A percentile compares a stretch with the other conserved stretches of the same genome.
These are phyloP conservation scores for Talaromyces nanjingensis DNA, from an alignment of 495 filamentous ascomycete genomes.

Conservation along the genomic window DNA sequence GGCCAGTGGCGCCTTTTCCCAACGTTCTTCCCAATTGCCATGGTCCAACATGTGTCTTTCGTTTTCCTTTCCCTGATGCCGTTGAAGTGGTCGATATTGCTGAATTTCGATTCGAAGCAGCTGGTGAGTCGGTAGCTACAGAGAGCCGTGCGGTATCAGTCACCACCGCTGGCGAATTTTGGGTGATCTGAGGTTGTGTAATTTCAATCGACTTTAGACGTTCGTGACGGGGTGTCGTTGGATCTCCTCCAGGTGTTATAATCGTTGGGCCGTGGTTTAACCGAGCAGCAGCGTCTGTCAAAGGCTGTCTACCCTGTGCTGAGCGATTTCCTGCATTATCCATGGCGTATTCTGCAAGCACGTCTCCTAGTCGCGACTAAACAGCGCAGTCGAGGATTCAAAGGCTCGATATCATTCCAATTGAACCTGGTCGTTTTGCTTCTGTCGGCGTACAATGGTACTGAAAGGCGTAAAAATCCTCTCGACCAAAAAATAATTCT, in stretches of 20 bases:
- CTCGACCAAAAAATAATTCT: background rate
- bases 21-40: slow-evolving; percentile 86
- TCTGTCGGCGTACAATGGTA: background rate
- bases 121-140: slow-evolving; percentile 42
- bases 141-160: slow-evolving; percentile 48
- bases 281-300: slow-evolving; percentile 41
- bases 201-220: slow-evolving; percentile 21
- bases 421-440: background rate
- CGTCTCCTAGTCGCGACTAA: background rate
- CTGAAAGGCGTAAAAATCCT: background rate
- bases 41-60: slow-evolving; percentile 78
- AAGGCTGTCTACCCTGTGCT: slow-evolving; percentile 23
- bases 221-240: slow-evolving; percentile 17
- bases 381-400: background rate
- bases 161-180: slow-evolving; percentile 26
- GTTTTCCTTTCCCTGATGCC: slow-evolving; percentile 49
- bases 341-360: background rate
- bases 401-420: background rate
- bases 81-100: slow-evolving; percentile 65
- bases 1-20: slow-evolving; percentile 76
- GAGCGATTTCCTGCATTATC: slow-evolving; percentile 4
- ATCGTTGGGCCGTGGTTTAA: slow-evolving; percentile 33
- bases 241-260: slow-evolving; percentile 35
- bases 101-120: slow-evolving; percentile 59
- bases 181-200: slow-evolving; percentile 31